Conservation (phyloP, 2,329 filamentous ascomycete species). For the Exophiala dermatitidis region DNA sequence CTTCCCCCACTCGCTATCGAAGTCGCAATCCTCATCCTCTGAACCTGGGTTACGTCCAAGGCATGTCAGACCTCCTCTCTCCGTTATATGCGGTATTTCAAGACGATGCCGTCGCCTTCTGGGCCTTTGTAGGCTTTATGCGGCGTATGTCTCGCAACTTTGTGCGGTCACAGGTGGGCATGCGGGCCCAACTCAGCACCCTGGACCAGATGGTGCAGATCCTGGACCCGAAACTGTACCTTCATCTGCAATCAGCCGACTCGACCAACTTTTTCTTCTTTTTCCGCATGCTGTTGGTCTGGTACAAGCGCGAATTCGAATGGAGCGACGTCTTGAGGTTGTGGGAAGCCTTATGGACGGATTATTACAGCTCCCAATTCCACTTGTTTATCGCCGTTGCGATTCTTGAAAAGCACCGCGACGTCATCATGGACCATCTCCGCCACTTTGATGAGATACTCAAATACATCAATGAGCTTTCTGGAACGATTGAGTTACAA, state of each 20-base stretch:
- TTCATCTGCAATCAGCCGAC: slow-evolving; percentile 80
- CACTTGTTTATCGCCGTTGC: slow-evolving; percentile 91
- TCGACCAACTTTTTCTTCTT: slow-evolving; percentile 99
- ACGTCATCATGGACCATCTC: slow-evolving; percentile 91
- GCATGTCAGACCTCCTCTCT: slow-evolving; percentile 94
- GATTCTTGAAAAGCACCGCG: slow-evolving; percentile 90
- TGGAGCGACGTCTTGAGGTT: slow-evolving; percentile 80
- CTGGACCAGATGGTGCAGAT: slow-evolving; percentile 93
- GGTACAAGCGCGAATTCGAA: slow-evolving; percentile 96
- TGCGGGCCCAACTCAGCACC: slow-evolving; percentile 83
- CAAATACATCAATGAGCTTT: slow-evolving; percentile 96
- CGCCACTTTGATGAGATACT: slow-evolving; percentile 94
- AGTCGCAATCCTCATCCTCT: slow-evolving; percentile 37
- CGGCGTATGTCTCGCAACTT: slow-evolving; percentile 97
- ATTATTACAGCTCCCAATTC: slow-evolving; percentile 80
- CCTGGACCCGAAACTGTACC: slow-evolving; percentile 90
- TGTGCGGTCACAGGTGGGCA: slow-evolving; percentile 87
- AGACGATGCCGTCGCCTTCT: slow-evolving; percentile 94
- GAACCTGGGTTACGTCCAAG: slow-evolving; percentile 92
- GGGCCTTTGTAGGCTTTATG: slow-evolving; percentile 96
- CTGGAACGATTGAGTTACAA: slow-evolving; percentile 82
- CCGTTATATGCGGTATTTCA: slow-evolving; percentile 96
- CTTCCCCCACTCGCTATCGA: slow-evolving; percentile 7
- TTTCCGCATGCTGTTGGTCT: slow-evolving; percentile 93
- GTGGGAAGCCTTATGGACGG: slow-evolving; percentile 94